These are phyloP conservation scores for Aeschynomene evenia DNA, from an alignment of 306 rosid genomes.

Conservation along the genomic window DNA sequence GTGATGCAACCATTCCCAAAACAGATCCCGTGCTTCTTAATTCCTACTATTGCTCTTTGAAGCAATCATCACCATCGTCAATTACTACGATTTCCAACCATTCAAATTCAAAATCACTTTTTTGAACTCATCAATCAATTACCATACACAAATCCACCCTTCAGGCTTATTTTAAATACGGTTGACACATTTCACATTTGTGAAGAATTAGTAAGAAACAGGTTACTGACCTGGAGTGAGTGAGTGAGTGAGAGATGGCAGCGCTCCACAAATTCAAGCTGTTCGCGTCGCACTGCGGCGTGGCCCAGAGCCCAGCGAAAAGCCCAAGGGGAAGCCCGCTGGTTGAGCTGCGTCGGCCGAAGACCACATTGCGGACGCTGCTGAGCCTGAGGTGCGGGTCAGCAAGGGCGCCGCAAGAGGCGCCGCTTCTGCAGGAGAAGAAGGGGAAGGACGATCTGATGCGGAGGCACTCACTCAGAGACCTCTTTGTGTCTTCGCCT, in stretches of 20 bases:
- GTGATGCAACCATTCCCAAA: constrained; percentile 49
- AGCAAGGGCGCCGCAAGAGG: constrained; percentile 35
- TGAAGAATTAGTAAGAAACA: background rate
- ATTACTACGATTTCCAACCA: background rate
- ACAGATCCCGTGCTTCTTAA: constrained; percentile 50
- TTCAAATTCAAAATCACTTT: constrained; percentile 56
- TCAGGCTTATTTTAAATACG: background rate
- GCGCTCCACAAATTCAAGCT: constrained; percentile 79
- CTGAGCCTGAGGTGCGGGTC: constrained; percentile 56
- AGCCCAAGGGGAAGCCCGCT: constrained; percentile 84
- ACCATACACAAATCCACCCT: background rate
- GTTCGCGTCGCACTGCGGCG: constrained; percentile 76
- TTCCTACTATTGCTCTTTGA: constrained; percentile 26
- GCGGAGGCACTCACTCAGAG: constrained; percentile 65
- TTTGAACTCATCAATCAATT: background rate
- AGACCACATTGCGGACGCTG: constrained; percentile 57
- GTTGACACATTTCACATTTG: background rate
- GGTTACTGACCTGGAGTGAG: background rate
- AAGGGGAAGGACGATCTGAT: constrained; percentile 35
- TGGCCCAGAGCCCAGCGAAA: constrained; percentile 61
- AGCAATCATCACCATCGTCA: constrained; percentile 36
- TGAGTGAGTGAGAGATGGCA: no score
- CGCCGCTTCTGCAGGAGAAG: constrained; percentile 32
- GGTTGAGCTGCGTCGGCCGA: constrained; percentile 69
- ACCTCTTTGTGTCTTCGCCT: constrained; percentile 69